Percentiles rank a stretch among this genome's conserved stretches.
phyloP scores from a whole-genome alignment of 768 basidiomycete genomes.

The Macrolepiota dolichaula region DNA sequence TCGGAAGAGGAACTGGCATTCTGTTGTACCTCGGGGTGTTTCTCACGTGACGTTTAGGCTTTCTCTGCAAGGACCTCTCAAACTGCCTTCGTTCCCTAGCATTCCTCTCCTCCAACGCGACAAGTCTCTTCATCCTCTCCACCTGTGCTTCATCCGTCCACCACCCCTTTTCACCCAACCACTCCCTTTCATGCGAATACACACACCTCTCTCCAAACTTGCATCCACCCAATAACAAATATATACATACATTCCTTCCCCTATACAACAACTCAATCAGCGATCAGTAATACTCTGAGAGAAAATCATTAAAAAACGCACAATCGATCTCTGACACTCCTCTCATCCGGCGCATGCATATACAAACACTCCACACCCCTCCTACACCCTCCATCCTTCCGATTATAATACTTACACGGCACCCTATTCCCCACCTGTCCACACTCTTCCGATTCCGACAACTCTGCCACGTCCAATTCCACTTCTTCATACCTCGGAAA shows the following conservation, averaged over 20 bases:
- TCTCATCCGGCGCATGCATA: slow-evolving; percentile 49
- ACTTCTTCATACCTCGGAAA: slow-evolving; percentile 25
- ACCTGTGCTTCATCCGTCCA: slow-evolving; percentile 33
- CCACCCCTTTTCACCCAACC: slow-evolving; percentile 44
- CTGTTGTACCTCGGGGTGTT: too few species aligned
- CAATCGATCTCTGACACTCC: slow-evolving; percentile 49
- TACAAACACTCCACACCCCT: slow-evolving; percentile 37
- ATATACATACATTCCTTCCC: slow-evolving; percentile 44
- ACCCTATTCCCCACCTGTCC: slow-evolving; percentile 41
- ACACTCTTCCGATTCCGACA: slow-evolving; percentile 54
- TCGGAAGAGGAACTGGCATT: too few species aligned
- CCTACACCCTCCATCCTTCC: slow-evolving; percentile 31
- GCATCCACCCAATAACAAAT: slow-evolving; percentile 32
- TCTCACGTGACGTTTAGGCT: background rate
- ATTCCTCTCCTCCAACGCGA: slow-evolving; percentile 22
- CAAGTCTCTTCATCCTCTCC: slow-evolving; percentile 25
- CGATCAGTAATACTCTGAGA: too few species aligned
- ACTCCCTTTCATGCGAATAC: slow-evolving; percentile 45
- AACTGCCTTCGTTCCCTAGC: slow-evolving; percentile 10
- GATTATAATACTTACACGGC: slow-evolving; percentile 54
- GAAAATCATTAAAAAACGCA: slow-evolving; percentile 21
- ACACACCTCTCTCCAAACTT: slow-evolving; percentile 39
- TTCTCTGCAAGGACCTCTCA: background rate
- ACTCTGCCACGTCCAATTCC: slow-evolving; percentile 26
- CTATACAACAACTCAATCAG: slow-evolving; percentile 25